Percentiles rank a stretch among this genome's conserved stretches.
Conservation (phyloP, 1,284 basidiomycete genomes). For the Apiotrichum brassicae region DNA sequence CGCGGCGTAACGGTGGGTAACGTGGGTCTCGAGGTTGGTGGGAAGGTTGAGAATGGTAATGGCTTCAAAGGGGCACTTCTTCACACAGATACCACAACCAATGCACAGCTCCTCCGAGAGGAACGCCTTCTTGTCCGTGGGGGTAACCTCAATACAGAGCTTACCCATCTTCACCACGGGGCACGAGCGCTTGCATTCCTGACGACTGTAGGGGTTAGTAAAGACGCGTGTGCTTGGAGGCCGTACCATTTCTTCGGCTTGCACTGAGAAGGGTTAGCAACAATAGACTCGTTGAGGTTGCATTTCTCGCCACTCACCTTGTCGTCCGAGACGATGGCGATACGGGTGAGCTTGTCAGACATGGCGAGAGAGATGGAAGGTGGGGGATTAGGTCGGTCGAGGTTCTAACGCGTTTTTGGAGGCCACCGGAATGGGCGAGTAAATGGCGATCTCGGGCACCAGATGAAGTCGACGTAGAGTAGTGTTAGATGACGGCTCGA, state of each 20-base stretch:
- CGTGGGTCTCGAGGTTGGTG: conserved; percentile 86
- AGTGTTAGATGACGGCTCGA: too few relatives aligned
- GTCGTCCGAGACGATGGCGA: conserved; percentile 88
- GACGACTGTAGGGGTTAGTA: conserved; percentile 31
- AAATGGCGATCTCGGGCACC: too few relatives aligned
- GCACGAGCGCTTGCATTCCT: conserved; percentile 64
- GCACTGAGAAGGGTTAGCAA: conserved; percentile 52
- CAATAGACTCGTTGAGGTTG: too few relatives aligned
- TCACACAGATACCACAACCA: conserved; percentile 96
- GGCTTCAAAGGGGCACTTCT: conserved; percentile 98
- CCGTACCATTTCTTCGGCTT: conserved; percentile 65
- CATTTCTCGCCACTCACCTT: conserved; percentile 47
- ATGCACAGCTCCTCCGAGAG: conserved; percentile 95
- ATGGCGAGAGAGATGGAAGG: conserved; percentile 16
- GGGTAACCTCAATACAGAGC: conserved; percentile 92
- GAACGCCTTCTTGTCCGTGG: conserved; percentile 91
- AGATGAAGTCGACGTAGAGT: too few relatives aligned
- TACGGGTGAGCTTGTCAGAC: conserved; percentile 84
- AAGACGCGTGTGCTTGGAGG: neutral
- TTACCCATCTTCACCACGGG: conserved; percentile 98
- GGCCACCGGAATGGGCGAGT: too few relatives aligned
- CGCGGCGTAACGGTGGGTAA: conserved; percentile 93
- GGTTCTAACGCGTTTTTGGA: too few relatives aligned
- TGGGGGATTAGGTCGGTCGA: neutral
- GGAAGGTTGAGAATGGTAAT: conserved; percentile 96